phyloP scores from a whole-genome alignment of 768 basidiomycete species.

The Lactarius evosmus region DNA sequence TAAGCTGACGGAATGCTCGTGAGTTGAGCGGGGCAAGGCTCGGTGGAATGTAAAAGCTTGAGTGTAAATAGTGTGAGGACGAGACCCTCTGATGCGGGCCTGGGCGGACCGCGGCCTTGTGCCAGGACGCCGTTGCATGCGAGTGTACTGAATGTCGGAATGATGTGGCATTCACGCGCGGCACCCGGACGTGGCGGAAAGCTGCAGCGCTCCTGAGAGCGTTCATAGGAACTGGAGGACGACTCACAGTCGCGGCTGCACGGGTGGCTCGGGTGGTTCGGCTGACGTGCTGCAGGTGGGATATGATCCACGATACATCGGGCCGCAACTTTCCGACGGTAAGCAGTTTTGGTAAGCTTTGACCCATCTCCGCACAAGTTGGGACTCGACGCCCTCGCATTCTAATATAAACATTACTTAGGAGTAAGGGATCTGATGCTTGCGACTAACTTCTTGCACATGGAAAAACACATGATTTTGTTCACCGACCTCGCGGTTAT shows the following conservation, averaged over 20 bases:
- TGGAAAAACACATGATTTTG: constrained; percentile 92
- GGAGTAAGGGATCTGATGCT: constrained; percentile 89
- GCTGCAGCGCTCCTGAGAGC: constrained; percentile 5
- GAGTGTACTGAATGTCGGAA: not conserved
- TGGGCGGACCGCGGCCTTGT: constrained; percentile 4
- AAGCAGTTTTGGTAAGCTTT: too few relatives aligned
- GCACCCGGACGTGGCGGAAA: not conserved
- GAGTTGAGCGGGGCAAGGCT: not conserved
- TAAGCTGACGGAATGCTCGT: constrained; percentile 7
- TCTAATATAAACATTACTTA: too few relatives aligned
- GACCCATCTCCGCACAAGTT: too few relatives aligned
- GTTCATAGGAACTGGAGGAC: not conserved
- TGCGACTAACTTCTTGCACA: constrained; percentile 89
- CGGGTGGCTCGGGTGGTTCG: not conserved
- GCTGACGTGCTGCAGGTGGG: not conserved
- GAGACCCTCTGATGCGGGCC: too few relatives aligned
- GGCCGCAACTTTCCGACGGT: too few relatives aligned
- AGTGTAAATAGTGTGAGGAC: too few relatives aligned
- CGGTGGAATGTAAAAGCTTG: too few relatives aligned
- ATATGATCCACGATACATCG: not conserved
- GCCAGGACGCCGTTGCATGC: not conserved
- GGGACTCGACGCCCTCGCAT: too few relatives aligned
- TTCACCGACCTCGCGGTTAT: constrained; percentile 99
- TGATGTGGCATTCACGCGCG: not conserved
- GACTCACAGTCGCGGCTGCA: not conserved